These are phyloP conservation scores for Diaporthe citrichinensis DNA, from an alignment of 2,329 filamentous ascomycete species.

Conservation along the genomic window DNA sequence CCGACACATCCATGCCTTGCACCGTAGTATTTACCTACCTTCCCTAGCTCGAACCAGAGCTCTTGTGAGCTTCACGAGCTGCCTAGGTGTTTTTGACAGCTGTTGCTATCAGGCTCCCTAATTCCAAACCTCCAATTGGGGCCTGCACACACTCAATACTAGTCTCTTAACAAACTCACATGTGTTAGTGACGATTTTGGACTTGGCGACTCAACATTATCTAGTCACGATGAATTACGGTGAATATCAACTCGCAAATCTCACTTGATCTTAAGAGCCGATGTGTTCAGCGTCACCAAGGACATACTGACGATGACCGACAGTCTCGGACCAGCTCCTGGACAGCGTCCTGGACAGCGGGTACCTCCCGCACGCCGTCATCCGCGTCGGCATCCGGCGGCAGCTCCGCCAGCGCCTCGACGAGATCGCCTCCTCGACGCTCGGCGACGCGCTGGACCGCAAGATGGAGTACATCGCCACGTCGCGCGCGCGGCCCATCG, in stretches of 20 bases:
- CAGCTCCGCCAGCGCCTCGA: constrained; percentile 73
- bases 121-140: not conserved
- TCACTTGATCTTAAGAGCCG: too few species aligned
- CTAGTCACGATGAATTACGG: constrained; percentile 42
- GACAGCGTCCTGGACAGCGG: constrained; percentile 75
- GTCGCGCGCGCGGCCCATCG: constrained; percentile 74
- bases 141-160: not conserved
- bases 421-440: constrained; percentile 67
- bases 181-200: constrained; percentile 12
- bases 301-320: not conserved
- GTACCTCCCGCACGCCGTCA: constrained; percentile 73
- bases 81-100: not conserved
- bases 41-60: not conserved
- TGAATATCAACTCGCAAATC: constrained; percentile 9
- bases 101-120: constrained; percentile 13
- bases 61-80: not conserved
- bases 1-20: constrained; percentile 16
- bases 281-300: not conserved
- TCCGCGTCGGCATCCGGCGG: constrained; percentile 76
- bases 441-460: constrained; percentile 65
- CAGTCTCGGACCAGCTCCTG: constrained; percentile 35
- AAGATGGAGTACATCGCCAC: constrained; percentile 76
- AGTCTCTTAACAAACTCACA: not conserved
- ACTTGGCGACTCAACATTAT: not conserved
- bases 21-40: constrained; percentile 12